Evolutionary conservation across 768 basidiomycete genomes (phyloP).

Genomic region (Lepiota venenata): DNA sequence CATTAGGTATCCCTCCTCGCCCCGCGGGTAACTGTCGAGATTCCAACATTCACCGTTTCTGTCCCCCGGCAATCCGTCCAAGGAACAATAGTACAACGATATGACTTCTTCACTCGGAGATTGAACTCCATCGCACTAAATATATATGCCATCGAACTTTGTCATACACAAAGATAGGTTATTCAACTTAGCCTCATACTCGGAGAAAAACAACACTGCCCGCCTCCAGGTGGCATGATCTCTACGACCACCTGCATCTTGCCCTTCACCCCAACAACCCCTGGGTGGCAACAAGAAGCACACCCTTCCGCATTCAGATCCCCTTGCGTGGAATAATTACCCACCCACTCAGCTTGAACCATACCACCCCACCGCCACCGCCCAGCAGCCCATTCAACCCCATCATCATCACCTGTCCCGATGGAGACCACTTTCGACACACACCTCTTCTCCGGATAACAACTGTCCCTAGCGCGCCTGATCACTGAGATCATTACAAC

Average conservation of each 20-base stretch:
- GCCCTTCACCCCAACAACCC: neutral
- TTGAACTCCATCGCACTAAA: neutral
- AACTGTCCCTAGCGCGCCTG: neutral
- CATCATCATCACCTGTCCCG: neutral
- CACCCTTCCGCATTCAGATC: neutral
- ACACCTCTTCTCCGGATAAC: neutral
- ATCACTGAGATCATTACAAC: neutral
- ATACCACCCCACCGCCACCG: neutral
- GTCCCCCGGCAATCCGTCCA: neutral
- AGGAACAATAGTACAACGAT: neutral
- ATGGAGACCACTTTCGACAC: neutral
- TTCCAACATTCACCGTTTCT: no score
- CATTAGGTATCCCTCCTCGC: no score
- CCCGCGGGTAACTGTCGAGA: no score
- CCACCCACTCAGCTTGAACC: neutral
- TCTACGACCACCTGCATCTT: neutral
- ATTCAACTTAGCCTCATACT: slow-evolving; percentile 2
- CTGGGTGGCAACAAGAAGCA: neutral
- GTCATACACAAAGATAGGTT: neutral
- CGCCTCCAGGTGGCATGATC: neutral
- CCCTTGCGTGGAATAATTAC: neutral
- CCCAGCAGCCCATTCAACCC: neutral
- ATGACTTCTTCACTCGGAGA: neutral
- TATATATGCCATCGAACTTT: neutral
- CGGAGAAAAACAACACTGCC: neutral